phyloP scores from a whole-genome alignment of 805 yeast species.

The Maudiozyma bulderi region DNA sequence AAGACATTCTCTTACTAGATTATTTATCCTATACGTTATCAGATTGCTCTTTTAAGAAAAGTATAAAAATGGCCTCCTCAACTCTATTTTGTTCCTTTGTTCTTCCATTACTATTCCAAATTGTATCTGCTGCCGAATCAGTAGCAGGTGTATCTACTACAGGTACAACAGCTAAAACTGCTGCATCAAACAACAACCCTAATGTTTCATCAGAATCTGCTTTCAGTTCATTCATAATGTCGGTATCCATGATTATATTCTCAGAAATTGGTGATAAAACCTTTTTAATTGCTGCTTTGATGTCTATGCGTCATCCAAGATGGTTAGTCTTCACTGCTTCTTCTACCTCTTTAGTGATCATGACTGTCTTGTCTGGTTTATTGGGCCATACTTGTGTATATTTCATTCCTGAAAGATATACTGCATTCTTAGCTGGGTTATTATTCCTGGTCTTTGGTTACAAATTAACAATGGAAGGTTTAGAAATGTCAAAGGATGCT shows the following conservation, averaged over 20 bases:
- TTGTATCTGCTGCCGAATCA: not conserved
- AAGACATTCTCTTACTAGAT: too few relatives aligned
- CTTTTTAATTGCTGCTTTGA: conserved; percentile 88
- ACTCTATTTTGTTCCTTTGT: not conserved
- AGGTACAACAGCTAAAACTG: not conserved
- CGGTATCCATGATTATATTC: conserved; percentile 84
- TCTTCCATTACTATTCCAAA: not conserved
- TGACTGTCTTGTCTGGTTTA: conserved; percentile 86
- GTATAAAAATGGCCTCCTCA: not conserved
- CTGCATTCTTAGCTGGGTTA: conserved; percentile 72
- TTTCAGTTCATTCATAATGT: conserved; percentile 53
- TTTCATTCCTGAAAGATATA: conserved; percentile 65
- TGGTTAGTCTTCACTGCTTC: conserved; percentile 82
- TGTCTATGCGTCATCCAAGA: conserved; percentile 93
- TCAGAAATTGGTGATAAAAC: conserved; percentile 98
- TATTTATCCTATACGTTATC: too few relatives aligned
- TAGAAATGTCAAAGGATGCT: conserved; percentile 64
- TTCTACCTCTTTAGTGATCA: conserved; percentile 70
- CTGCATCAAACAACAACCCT: not conserved
- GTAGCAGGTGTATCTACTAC: not conserved
- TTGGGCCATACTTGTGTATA: conserved; percentile 89
- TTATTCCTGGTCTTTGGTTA: conserved; percentile 78
- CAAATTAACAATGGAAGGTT: conserved; percentile 70
- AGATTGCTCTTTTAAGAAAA: too few relatives aligned
- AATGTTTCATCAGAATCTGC: not conserved